Evolutionary conservation across 345 rosid genomes (phyloP).

Genomic region (Dipteronia dyeriana): DNA sequence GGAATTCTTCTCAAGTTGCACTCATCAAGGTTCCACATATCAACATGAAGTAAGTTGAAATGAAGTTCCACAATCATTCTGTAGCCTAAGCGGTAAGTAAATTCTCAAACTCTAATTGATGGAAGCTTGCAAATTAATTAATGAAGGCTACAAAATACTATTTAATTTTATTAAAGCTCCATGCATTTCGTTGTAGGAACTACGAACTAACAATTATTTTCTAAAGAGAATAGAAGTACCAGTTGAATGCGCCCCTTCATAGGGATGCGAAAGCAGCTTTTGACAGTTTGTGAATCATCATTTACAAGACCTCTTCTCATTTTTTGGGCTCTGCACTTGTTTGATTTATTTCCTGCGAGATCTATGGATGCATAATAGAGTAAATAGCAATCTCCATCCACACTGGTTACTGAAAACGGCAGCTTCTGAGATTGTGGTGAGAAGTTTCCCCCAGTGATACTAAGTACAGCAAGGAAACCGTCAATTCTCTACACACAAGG

Average conservation of each 20-base stretch:
- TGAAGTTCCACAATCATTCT: neutral
- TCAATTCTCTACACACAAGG: conserved; percentile 62
- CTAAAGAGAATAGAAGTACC: conserved; percentile 43
- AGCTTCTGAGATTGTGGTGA: conserved; percentile 89
- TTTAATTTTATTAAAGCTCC: neutral
- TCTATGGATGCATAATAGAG: conserved; percentile 85
- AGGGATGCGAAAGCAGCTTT: conserved; percentile 71
- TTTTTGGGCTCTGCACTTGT: conserved; percentile 55
- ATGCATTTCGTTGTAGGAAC: conserved; percentile 9
- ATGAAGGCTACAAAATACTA: neutral
- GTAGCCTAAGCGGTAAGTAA: conserved; percentile 4
- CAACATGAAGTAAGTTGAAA: neutral
- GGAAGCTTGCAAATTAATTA: neutral
- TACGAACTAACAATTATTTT: conserved; percentile 10
- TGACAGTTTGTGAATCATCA: conserved; percentile 64
- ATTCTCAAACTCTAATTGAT: neutral
- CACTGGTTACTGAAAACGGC: conserved; percentile 88
- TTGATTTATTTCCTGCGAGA: conserved; percentile 59
- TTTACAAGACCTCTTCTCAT: conserved; percentile 45
- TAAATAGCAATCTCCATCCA: conserved; percentile 80
- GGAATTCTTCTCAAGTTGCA: conserved; percentile 13
- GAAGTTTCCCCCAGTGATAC: conserved; percentile 85
- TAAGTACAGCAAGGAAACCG: conserved; percentile 94
- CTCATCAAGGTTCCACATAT: neutral
- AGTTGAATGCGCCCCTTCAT: conserved; percentile 95